Base-by-base conservation (phyloP, 345 rosid genomes). In the Murraya paniculata region DNA sequence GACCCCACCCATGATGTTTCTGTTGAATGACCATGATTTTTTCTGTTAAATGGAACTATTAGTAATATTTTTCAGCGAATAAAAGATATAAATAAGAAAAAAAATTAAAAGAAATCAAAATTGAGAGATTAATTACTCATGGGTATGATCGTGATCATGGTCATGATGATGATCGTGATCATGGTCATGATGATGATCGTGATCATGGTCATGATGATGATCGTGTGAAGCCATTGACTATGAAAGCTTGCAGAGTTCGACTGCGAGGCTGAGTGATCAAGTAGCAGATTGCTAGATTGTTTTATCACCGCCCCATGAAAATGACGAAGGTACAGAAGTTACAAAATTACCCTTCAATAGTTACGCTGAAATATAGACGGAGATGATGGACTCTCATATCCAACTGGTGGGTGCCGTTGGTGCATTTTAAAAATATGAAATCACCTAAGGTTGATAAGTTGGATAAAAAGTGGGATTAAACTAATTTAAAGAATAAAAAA, bases 1-100 rank as follows among this genome's bases (percentile, higher is more conserved):
- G 85, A 68, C 8, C 94, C 98, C 19, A 90, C 89, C 96, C 90
- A 91, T 64, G 98, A 85, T 9, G 73, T 53, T 21, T 87, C 61
- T 28, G 84, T 41, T 19, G 76, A 64, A 73, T 72, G 75, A 10
- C 81, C 75, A 59, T 56, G 76, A 1, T 77, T 50, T 60, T 80
- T 74, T 67, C 91, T 89, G 84, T 38, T 66, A 41, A 77, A 73
- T 10, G 35, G 70, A 53, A 58, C n/a, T 28, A 57, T 73, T 24
- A 69, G 59, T 56, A 66, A 30, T 50, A 30, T 27, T 25, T 16
- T 77, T 5, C 55, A 78, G 9, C 58, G 59, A 8, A 21, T 41
- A 56, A 22, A 53, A 14, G 24, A 76, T 21, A n/a, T n/a, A 28
- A 35, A 74, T 2, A 21, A 7, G 24, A 57, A n/a, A 55, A 8